phyloP scores from a whole-genome alignment of 164 flowering plant species.

The Nymphaea thermarum region DNA sequence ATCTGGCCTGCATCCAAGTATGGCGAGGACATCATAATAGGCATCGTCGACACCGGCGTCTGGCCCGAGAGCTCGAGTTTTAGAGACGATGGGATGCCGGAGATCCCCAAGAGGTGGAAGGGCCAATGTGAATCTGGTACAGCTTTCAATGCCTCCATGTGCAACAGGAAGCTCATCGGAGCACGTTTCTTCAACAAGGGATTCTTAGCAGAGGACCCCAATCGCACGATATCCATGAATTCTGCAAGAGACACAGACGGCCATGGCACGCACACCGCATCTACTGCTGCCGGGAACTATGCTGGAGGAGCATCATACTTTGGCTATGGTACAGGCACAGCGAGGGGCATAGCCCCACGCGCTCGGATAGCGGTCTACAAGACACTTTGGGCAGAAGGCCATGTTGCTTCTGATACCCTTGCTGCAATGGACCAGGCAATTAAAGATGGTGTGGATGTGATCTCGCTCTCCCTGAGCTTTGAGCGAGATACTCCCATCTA shows the following conservation, averaged over 20 bases:
- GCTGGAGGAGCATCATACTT: slow-evolving; percentile 24
- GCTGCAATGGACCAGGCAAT: slow-evolving; percentile 58
- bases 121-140: slow-evolving; percentile 18
- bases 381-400: slow-evolving; percentile 16
- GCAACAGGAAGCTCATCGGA: slow-evolving; percentile 36
- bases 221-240: slow-evolving; percentile 5
- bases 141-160: slow-evolving; percentile 5
- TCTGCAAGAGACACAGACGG: slow-evolving; percentile 30
- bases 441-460: slow-evolving; percentile 33
- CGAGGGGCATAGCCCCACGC: slow-evolving; percentile 33
- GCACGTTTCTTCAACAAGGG: slow-evolving; percentile 31
- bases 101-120: slow-evolving; percentile 17
- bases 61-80: slow-evolving; percentile 17
- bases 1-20: slow-evolving; percentile 15
- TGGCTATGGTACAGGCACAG: slow-evolving; percentile 25
- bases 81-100: slow-evolving; percentile 10
- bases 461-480: slow-evolving; percentile 25
- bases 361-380: slow-evolving; percentile 42
- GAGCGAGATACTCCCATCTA: background rate
- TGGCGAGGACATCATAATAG: slow-evolving; percentile 19
- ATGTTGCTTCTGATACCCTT: slow-evolving; percentile 19
- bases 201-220: slow-evolving; percentile 7
- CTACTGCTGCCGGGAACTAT: slow-evolving; percentile 32
- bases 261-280: slow-evolving; percentile 43
- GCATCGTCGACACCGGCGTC: slow-evolving; percentile 15